These are phyloP conservation scores for Sapria himalayana DNA, from an alignment of 345 rosid species.

Conservation along the genomic window DNA sequence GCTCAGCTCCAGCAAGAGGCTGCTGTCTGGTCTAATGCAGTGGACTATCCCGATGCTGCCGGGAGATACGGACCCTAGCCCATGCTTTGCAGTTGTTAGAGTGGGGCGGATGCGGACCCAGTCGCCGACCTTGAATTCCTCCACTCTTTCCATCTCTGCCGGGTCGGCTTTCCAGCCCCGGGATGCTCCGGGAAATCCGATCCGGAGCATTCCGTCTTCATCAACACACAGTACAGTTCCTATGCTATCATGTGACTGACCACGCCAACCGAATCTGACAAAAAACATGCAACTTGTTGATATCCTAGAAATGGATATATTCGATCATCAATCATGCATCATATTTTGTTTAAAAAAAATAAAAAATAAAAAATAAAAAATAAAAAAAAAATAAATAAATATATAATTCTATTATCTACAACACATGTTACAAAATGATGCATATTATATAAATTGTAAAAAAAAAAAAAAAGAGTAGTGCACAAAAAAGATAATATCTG, in stretches of 20 bases:
- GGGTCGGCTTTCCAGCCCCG: conserved; percentile 99
- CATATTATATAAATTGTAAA: too few species aligned
- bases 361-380: too few species aligned
- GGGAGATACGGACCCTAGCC: conserved; percentile 76
- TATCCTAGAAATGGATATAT: too few species aligned
- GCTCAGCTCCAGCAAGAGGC: conserved; percentile 71
- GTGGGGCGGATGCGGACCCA: conserved; percentile 96
- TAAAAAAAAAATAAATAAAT: too few species aligned
- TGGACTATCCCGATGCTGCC: conserved; percentile 94
- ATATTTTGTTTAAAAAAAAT: too few species aligned
- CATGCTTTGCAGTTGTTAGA: conserved; percentile 85
- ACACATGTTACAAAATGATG: too few species aligned
- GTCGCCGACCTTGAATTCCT: conserved; percentile 96
- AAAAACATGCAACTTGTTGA: too few species aligned
- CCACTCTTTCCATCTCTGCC: conserved; percentile 97
- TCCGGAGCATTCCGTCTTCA: conserved; percentile 96
- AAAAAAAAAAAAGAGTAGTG: too few species aligned
- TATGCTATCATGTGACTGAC: conserved; percentile 70
- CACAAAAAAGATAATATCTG: too few species aligned
- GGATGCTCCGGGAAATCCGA: conserved; percentile 99
- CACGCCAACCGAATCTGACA: conserved; percentile 84
- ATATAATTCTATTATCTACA: too few species aligned
- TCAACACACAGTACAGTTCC: conserved; percentile 95
- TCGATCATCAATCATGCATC: too few species aligned
- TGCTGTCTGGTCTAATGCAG: conserved; percentile 88